These are phyloP conservation scores for Dactylorhiza incarnata DNA, from an alignment of 106 monocot species.

Conservation along the genomic window DNA sequence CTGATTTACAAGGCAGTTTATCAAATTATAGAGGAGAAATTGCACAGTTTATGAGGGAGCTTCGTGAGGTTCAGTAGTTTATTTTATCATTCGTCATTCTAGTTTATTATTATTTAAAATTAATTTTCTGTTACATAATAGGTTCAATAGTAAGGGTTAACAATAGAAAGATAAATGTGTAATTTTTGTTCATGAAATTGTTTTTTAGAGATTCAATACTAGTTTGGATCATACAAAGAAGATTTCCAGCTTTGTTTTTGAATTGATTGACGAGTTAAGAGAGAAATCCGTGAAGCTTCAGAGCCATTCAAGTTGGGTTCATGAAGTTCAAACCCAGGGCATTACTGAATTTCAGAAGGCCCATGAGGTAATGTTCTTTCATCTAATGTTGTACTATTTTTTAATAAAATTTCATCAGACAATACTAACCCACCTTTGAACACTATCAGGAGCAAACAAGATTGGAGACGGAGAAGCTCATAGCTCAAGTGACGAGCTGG, in stretches of 20 bases:
- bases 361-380: slow-evolving; percentile 49
- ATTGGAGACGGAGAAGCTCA: slow-evolving; percentile 62
- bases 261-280: slow-evolving; percentile 43
- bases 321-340: slow-evolving; percentile 40
- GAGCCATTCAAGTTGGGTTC: slow-evolving; percentile 29
- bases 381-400: not conserved
- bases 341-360: slow-evolving; percentile 66
- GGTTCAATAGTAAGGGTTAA: not conserved
- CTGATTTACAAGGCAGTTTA: slow-evolving; percentile 49
- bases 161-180: not conserved
- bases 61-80: slow-evolving; percentile 50
- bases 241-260: slow-evolving; percentile 47
- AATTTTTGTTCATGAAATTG: not conserved
- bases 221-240: slow-evolving; percentile 44
- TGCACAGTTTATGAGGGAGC: slow-evolving; percentile 57
- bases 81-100: not conserved
- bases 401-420: not conserved
- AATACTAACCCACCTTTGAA: slow-evolving; percentile 10
- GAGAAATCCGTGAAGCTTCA: slow-evolving; percentile 41
- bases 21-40: slow-evolving; percentile 54
- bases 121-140: not conserved
- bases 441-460: slow-evolving; percentile 66
- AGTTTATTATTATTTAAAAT: not conserved
- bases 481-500: slow-evolving; percentile 51
- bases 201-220: slow-evolving; percentile 46